Evolutionary conservation across 1,284 basidiomycete species (phyloP).

Genomic region (Inonotus hispidus): DNA sequence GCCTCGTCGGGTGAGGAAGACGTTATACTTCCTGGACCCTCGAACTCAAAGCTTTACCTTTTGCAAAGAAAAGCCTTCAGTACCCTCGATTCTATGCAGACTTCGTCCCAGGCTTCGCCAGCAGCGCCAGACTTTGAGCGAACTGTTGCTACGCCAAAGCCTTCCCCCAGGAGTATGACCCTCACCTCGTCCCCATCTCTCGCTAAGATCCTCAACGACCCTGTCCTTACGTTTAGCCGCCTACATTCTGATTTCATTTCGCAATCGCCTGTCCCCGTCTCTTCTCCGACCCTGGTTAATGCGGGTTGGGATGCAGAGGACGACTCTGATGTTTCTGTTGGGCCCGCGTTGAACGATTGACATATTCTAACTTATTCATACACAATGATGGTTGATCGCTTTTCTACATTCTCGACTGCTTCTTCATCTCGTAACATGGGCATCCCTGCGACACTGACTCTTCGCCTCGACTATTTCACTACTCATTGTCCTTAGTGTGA

Average conservation of each 20-base stretch:
- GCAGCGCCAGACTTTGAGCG: background rate
- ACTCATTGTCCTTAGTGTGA: background rate
- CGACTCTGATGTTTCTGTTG: constrained; percentile 13
- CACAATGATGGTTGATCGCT: background rate
- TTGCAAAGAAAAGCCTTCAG: constrained; percentile 12
- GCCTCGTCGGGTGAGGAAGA: constrained; percentile 17
- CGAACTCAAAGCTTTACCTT: constrained; percentile 15
- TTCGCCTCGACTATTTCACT: background rate
- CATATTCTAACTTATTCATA: constrained; percentile 11
- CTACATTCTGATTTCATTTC: constrained; percentile 14
- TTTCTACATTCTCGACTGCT: background rate
- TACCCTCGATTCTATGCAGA: constrained; percentile 1
- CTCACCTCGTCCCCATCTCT: constrained; percentile 10
- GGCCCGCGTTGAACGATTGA: background rate
- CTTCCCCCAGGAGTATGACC: background rate
- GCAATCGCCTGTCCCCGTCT: background rate
- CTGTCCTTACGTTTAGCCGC: constrained; percentile 11
- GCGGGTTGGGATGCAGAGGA: constrained; percentile 17
- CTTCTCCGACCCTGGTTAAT: constrained; percentile 11
- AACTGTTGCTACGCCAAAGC: background rate
- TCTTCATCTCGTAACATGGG: background rate
- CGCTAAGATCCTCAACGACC: constrained; percentile 11
- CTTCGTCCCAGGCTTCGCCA: background rate
- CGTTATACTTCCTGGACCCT: constrained; percentile 2
- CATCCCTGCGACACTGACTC: background rate